Percentiles rank a stretch among this genome's conserved stretches.
phyloP scores from a whole-genome alignment of 306 rosid species.

The Lagenaria siceraria region DNA sequence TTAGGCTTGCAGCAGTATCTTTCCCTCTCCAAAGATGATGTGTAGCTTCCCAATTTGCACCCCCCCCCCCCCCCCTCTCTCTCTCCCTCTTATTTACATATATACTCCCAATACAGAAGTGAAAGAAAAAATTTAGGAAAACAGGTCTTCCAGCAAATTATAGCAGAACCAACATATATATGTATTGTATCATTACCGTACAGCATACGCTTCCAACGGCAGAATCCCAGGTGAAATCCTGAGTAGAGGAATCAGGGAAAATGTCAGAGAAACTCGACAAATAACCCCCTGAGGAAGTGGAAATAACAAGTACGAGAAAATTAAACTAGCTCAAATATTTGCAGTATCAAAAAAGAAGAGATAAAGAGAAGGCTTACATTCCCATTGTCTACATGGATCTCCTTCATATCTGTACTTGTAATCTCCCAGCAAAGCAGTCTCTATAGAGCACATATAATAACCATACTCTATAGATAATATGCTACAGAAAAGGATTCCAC shows the following conservation, averaged over 20 bases:
- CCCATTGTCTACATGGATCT: neutral
- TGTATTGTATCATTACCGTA: neutral
- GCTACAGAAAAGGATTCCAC: constrained; percentile 20
- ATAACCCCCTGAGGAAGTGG: neutral
- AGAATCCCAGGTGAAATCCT: constrained; percentile 4
- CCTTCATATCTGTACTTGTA: constrained; percentile 13
- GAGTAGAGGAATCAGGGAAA: neutral
- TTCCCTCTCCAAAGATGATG: neutral
- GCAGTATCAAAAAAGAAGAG: neutral
- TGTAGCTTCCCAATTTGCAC: neutral
- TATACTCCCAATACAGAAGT: constrained; percentile 1
- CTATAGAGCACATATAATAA: constrained; percentile 14
- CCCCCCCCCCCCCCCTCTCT: neutral
- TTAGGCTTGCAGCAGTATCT: neutral
- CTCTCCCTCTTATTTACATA: neutral
- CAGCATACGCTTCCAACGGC: neutral
- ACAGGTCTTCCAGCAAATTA: neutral
- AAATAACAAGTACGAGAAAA: neutral
- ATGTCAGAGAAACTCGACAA: neutral
- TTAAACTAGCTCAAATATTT: neutral
- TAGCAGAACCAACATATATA: neutral
- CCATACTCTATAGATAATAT: neutral
- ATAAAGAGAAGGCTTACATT: neutral
- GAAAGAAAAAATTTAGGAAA: neutral
- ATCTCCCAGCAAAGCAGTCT: constrained; percentile 29